Evolutionary conservation across 805 yeast genomes (phyloP).

Genomic region (Ogataea pini): DNA sequence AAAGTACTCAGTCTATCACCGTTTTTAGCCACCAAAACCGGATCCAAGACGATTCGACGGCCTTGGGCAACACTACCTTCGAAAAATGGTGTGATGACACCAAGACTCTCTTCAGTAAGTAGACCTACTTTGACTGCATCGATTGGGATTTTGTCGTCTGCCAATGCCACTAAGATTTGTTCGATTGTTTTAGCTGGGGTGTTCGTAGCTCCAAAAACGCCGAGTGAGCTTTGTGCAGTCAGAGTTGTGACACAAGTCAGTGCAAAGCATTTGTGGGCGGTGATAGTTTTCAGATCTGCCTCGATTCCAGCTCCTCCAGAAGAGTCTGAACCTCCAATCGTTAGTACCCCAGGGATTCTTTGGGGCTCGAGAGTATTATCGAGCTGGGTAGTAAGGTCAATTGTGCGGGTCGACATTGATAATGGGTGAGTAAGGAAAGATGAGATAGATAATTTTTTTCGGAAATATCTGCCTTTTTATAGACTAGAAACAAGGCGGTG

Average conservation of each 20-base stretch:
- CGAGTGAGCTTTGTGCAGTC: conserved; percentile 74
- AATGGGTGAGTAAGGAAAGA: background rate
- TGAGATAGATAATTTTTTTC: background rate
- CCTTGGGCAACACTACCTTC: conserved; percentile 3
- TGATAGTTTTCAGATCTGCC: conserved; percentile 82
- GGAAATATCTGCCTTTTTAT: background rate
- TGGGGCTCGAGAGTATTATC: conserved; percentile 9
- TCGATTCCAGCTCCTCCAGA: conserved; percentile 95
- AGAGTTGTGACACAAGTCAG: conserved; percentile 76
- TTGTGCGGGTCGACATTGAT: conserved; percentile 1
- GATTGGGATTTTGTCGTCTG: conserved; percentile 58
- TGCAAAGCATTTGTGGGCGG: conserved; percentile 79
- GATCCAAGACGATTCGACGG: conserved; percentile 61
- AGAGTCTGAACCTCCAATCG: conserved; percentile 76
- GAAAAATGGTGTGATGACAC: conserved; percentile 34
- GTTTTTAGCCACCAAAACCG: conserved; percentile 80
- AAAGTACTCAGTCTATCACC: conserved; percentile 60
- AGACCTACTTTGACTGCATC: conserved; percentile 80
- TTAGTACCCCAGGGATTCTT: conserved; percentile 42
- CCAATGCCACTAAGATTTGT: conserved; percentile 52
- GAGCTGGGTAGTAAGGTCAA: conserved; percentile 13
- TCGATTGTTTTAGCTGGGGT: conserved; percentile 48
- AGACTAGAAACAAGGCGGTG: no score
- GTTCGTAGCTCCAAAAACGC: conserved; percentile 43
- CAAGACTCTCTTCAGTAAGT: conserved; percentile 52